Evolutionary conservation across 192 early-diverging fungal species (phyloP).

Genomic region (Chytriomyces hyalinus): DNA sequence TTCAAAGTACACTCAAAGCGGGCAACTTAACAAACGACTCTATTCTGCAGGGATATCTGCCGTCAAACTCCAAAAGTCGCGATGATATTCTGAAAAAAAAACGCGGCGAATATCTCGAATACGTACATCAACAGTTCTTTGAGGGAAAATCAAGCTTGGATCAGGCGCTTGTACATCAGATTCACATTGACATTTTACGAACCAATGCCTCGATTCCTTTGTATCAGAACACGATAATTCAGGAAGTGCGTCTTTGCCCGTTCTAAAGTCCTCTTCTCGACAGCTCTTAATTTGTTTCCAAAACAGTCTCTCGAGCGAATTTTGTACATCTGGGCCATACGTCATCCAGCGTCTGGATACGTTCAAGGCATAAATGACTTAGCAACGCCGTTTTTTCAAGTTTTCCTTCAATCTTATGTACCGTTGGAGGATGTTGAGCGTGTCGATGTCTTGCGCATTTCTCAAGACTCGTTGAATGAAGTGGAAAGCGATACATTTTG

Average conservation of each 20-base stretch:
- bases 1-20: too few relatives aligned
- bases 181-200: constrained; percentile 93
- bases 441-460: constrained; percentile 44
- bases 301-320: constrained; percentile 84
- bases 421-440: constrained; percentile 51
- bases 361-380: constrained; percentile 99
- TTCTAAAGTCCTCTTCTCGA: not conserved
- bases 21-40: too few relatives aligned
- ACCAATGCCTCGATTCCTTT: constrained; percentile 85
- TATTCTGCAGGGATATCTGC: constrained; percentile 76
- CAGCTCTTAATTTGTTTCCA: not conserved
- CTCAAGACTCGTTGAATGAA: constrained; percentile 61
- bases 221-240: constrained; percentile 81
- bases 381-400: constrained; percentile 93
- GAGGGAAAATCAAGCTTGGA: constrained; percentile 75
- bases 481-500: constrained; percentile 97
- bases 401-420: constrained; percentile 79
- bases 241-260: constrained; percentile 60
- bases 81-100: constrained; percentile 84
- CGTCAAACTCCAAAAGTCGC: constrained; percentile 83
- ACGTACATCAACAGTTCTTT: constrained; percentile 79
- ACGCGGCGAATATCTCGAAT: constrained; percentile 92
- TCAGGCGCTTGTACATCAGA: constrained; percentile 89
- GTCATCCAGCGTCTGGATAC: constrained; percentile 98
- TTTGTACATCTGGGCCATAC: constrained; percentile 95